Evolutionary conservation across 108 stramenopile genomes (phyloP).

Genomic region (Aurantiochytrium sp.): DNA sequence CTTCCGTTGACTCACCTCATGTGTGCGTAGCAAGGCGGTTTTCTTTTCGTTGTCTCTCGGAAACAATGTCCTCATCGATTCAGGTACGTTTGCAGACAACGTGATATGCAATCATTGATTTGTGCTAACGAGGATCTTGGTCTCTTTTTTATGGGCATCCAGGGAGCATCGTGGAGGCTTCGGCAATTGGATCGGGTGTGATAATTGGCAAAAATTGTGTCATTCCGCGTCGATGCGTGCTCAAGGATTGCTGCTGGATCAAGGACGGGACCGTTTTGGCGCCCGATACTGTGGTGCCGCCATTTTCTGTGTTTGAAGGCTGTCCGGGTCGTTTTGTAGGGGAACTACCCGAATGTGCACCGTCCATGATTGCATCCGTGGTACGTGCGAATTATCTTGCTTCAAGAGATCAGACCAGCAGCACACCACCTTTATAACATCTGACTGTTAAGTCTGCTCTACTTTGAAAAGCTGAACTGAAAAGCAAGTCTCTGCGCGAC

Average conservation of each 20-base stretch:
- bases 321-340: background rate
- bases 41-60: background rate
- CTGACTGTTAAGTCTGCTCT: too few relatives aligned
- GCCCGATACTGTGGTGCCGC: background rate
- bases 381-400: background rate
- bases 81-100: background rate
- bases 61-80: background rate
- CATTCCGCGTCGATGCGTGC: background rate
- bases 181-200: background rate
- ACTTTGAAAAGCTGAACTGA: too few relatives aligned
- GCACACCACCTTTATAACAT: background rate
- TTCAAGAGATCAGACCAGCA: background rate
- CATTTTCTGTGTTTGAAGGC: background rate
- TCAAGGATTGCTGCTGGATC: constrained; percentile 13
- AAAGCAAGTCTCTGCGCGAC: too few relatives aligned
- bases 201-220: background rate
- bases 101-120: background rate
- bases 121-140: background rate
- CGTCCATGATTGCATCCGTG: background rate
- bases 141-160: background rate
- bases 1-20: background rate
- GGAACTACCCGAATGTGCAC: background rate
- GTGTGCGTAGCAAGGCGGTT: background rate
- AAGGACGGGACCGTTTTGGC: background rate
- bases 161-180: background rate